Conservation (phyloP, 2,329 filamentous ascomycete species). For the Penicillium brasilianum region DNA sequence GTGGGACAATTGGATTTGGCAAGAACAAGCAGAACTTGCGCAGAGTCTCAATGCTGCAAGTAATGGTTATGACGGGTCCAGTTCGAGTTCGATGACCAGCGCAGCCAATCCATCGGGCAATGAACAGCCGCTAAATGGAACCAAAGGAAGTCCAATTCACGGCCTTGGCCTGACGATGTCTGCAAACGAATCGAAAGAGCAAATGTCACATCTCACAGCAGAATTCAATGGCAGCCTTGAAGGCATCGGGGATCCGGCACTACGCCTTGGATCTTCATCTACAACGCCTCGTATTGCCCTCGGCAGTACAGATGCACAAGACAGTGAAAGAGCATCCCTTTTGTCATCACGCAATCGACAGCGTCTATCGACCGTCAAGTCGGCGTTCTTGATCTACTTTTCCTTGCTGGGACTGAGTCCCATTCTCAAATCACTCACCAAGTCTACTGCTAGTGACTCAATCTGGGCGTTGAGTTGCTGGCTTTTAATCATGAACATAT, state of each 20-base stretch:
- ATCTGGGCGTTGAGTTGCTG: slow-evolving; percentile 98
- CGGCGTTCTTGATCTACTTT: slow-evolving; percentile 88
- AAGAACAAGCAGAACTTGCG: slow-evolving; percentile 60
- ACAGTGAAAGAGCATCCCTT: slow-evolving; percentile 36
- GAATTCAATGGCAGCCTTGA: slow-evolving; percentile 54
- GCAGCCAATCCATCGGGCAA: slow-evolving; percentile 37
- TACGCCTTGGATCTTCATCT: slow-evolving; percentile 26
- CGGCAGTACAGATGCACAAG: slow-evolving; percentile 33
- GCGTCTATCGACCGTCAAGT: slow-evolving; percentile 83
- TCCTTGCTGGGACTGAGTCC: slow-evolving; percentile 89
- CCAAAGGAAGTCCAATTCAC: slow-evolving; percentile 42
- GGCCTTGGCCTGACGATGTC: slow-evolving; percentile 52
- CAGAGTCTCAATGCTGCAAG: slow-evolving; percentile 34
- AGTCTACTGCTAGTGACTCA: slow-evolving; percentile 87
- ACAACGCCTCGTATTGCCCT: slow-evolving; percentile 24
- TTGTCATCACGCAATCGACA: slow-evolving; percentile 64
- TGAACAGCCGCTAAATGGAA: slow-evolving; percentile 33
- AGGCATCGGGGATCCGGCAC: slow-evolving; percentile 47
- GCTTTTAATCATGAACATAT: slow-evolving; percentile 92
- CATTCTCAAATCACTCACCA: slow-evolving; percentile 94
- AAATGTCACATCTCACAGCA: slow-evolving; percentile 36
- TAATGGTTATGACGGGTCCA: slow-evolving; percentile 48
- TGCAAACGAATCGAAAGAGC: slow-evolving; percentile 41
- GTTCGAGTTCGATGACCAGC: slow-evolving; percentile 45
- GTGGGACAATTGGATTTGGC: slow-evolving; percentile 88